Conservation (phyloP, 257 asterid species). For the Oldenlandia corymbosa region DNA sequence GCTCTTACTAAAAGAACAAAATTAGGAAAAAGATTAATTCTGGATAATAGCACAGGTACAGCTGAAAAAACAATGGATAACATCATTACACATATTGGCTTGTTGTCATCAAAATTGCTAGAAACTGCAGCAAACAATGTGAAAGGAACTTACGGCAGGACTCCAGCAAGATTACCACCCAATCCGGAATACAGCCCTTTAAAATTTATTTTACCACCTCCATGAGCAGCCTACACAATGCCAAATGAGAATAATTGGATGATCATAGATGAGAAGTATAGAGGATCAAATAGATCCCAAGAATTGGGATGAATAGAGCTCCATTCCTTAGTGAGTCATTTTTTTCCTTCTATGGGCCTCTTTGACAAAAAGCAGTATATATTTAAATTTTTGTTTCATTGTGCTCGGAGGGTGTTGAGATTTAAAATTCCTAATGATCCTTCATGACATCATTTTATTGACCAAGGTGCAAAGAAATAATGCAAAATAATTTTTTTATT, state of each 20-base stretch:
- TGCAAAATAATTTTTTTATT: too few relatives aligned
- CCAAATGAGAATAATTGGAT: background rate
- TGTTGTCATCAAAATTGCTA: background rate
- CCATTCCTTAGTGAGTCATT: background rate
- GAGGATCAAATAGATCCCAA: background rate
- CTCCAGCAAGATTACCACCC: slow-evolving; percentile 93
- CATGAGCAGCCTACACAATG: slow-evolving; percentile 68
- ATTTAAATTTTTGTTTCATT: background rate
- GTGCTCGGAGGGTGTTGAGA: too few relatives aligned
- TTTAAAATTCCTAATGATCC: too few relatives aligned
- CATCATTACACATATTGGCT: background rate
- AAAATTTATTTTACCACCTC: slow-evolving; percentile 82
- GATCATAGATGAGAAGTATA: background rate
- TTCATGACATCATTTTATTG: too few relatives aligned
- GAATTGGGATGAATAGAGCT: background rate
- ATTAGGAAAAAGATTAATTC: background rate
- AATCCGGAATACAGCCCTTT: slow-evolving; percentile 94
- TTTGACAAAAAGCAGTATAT: background rate
- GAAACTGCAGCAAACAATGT: background rate
- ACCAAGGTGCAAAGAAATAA: too few relatives aligned
- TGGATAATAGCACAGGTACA: background rate
- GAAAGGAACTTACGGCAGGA: slow-evolving; percentile 71
- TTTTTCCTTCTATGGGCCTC: background rate
- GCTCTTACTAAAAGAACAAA: background rate
- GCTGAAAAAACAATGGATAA: background rate